These are phyloP conservation scores for Excoecaria cochinchinensis DNA, from an alignment of 345 rosid genomes.

Conservation along the genomic window DNA sequence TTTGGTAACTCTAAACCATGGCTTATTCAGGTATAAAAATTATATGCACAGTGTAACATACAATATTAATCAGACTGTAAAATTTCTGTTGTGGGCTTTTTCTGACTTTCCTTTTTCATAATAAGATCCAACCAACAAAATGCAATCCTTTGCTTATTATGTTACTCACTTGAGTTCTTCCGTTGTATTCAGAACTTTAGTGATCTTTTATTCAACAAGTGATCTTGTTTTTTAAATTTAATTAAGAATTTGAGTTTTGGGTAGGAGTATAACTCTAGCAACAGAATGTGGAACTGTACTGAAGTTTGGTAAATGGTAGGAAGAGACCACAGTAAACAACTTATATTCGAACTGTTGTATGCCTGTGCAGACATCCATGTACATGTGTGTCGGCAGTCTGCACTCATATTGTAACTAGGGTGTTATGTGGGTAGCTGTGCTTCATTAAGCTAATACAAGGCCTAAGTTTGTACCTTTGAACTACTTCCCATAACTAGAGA, in stretches of 20 bases:
- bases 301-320: background rate
- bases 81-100: background rate
- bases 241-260: too few species aligned
- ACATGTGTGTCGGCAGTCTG: background rate
- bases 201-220: background rate
- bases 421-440: background rate
- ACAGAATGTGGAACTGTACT: background rate
- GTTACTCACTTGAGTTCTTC: background rate
- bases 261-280: background rate
- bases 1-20: constrained; percentile 60
- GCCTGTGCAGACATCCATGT: background rate
- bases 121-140: background rate
- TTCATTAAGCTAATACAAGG: background rate
- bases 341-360: background rate
- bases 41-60: background rate
- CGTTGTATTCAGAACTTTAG: background rate
- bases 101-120: background rate
- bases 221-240: too few species aligned
- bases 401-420: background rate
- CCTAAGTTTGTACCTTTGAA: background rate
- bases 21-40: constrained; percentile 63
- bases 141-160: background rate
- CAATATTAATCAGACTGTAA: background rate
- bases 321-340: background rate
- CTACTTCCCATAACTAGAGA: background rate